Evolutionary conservation across 371 early-diverging fungal genomes (phyloP), one percentile per base, ranked within the genome.

Genomic region (Vairimorpha necatrix): DNA sequence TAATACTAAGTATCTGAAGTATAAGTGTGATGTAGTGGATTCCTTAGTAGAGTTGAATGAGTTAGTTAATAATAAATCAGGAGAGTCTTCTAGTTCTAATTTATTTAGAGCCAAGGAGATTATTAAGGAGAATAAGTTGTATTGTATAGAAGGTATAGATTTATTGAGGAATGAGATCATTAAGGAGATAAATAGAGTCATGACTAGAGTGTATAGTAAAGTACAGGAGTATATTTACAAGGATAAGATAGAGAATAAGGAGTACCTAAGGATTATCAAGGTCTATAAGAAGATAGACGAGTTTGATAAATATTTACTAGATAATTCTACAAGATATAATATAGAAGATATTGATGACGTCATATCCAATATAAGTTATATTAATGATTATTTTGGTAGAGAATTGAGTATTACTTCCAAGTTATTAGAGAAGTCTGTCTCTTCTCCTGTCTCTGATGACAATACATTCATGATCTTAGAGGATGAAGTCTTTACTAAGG

Each of bases 1-100:
- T 20, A 60, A 66, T 22, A 70, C 56, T 11, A 39, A 39, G 47
- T 63, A 72, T 56, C 60, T 65, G 20, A 65, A 66, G 32, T 54
- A 32, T 6, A 81, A 78, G 34, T 32, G 74, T 34, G 72, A 72
- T n/a, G 68, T 78, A 6, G 65, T 70, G 38, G 72, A 68, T 4
- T 47, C 61, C n/a, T 74, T 72, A 22, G 47, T 54, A 28, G 53
- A 22, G 1, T 26, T 63, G n/a, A 72, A 63, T 36, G 33, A 32
- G 30, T 50, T 53, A n/a, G 18, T 26, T 36, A 67, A 65, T 26
- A 56, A 11, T 11, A 20, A 9, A 47, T 24, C 36, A 13, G 50
- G 30, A 30, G 13, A 11, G 16, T 42, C 4, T 22, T 42, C 50
- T 6, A 11, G 54, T 24, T 46, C 38, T 58, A 67, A 56, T 16